Base-by-base conservation (phyloP, 2,329 filamentous ascomycete genomes). In the Claviceps africana region DNA sequence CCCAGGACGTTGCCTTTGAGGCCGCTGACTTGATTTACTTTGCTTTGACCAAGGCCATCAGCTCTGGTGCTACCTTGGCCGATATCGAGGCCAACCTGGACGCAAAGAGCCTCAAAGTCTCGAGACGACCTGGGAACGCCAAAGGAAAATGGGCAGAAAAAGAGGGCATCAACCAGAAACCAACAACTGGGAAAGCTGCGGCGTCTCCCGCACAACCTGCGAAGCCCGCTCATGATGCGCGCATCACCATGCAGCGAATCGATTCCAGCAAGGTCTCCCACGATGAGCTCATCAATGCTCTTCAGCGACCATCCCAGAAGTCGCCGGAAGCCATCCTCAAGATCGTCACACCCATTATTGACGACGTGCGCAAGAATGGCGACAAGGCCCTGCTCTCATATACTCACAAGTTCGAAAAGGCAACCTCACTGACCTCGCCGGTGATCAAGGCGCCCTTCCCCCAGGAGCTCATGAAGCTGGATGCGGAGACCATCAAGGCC, bases 331-430 rank as follows among this genome's bases (percentile, higher is more conserved):
- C 86, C 54, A 96, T 98, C 59, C 83, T 97, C 72, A 83, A 83
- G 57, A 91, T 97, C 50, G 88, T 95, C 54, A 82, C 80, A 37
- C 93, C 93, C 1, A 98, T 98, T 61, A 88, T 98, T 62, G 82
- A 91, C 53, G 86, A 90, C 47, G 85, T 98, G 52, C 86, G 83
- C 52, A 76, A 80, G 44, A 81, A 86, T 35, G 93, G 93, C 51
- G 93, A 98, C 69, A 85, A 85, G 61, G 90, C 88, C 3, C 76
- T 98, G 25, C 77, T 98, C 45, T 85, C 86, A 49, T 97, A 95
- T 68, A 97, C 93, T 1, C 90, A 96, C 77, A 95, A 94, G 68
- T 98, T 98, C 60, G 93, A 98, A 65, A 95, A 91, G 72, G 93
- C 91, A 1, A 95, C 88, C 0, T 91, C 87, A 2, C 74, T 98